Base-by-base conservation (phyloP, 305 asterid species). In the Fraxinus sp. region DNA sequence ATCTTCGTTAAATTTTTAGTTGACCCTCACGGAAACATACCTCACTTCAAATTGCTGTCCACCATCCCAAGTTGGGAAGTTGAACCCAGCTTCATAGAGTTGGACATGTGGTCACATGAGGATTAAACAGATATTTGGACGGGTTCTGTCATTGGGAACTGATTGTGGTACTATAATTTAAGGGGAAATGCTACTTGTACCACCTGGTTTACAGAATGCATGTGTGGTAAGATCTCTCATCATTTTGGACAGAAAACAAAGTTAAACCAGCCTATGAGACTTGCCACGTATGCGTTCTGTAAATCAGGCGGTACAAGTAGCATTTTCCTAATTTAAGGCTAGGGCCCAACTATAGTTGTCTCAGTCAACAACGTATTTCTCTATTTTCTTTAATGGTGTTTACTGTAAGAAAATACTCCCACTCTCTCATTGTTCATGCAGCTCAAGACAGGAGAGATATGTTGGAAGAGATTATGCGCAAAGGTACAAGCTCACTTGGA, bases 381-480 rank as follows among this genome's bases (percentile, higher is more conserved):
- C 64, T 28, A 79, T 9, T n/a, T 77, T 72, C 46, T 41, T 30
- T 30, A 30, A 30, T 30, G 64, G 79, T 77, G 57, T 22, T 84
- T 33, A 16, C 75, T 49, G 66, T 62, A 72, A 81, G 75, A 26
- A 70, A 66, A 52, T 82, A 30, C 33, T 86, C 41, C 18, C 77
- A 64, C 46, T 79, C 73, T 7, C n/a, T 82, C 66, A 71, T 85
- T 87, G 46, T 78, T 57, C 80, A 52, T 86, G 89, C 98, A 97
- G 99, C 98, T 80, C 96, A 97, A 91, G 99, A 97, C 85, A 87
- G 99, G 86, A 88, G 96, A 82, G 97, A 93, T 79, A 85, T 97
- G 97, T 75, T 97, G 85, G 97, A 92, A 90, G 99, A 93, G 87
- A 92, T 97, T 84, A 97, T 97, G 99, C 97, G 98, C 9, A 92